Conservation (phyloP, 495 filamentous ascomycete genomes). For the Eremomyces bilateralis region DNA sequence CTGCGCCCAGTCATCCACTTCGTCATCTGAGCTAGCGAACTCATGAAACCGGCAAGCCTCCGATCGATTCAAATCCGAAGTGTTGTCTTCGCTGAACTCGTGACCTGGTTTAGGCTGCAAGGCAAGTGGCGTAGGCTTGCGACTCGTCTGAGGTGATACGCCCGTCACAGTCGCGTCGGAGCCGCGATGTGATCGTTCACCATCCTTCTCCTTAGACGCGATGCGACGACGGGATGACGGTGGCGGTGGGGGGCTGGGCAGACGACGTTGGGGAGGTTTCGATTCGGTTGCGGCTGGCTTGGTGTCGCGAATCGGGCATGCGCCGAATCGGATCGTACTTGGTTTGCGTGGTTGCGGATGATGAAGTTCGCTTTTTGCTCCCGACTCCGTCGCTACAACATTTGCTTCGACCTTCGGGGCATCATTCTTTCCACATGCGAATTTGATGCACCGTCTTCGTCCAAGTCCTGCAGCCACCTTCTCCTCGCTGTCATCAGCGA, state of each 20-base stretch:
- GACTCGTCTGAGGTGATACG: conserved; percentile 14
- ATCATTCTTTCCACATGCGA: conserved; percentile 49
- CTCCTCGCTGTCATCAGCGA: conserved; percentile 7
- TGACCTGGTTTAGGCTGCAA: no score
- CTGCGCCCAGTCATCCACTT: conserved; percentile 73
- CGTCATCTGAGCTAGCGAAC: conserved; percentile 61
- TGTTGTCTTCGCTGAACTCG: conserved; percentile 21
- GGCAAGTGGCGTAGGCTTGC: conserved; percentile 9
- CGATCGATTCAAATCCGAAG: conserved; percentile 33
- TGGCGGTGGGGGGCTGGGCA: conserved; percentile 18
- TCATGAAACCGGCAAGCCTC: conserved; percentile 74
- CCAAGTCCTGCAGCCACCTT: conserved; percentile 27
- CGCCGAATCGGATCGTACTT: no score
- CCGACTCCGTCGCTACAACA: no score
- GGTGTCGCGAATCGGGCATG: no score
- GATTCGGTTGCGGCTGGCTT: conserved; percentile 6
- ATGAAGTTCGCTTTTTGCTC: no score
- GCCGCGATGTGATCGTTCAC: conserved; percentile 24
- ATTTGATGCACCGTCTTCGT: conserved; percentile 75
- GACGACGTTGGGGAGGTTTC: conserved; percentile 4
- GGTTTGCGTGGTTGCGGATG: conserved; percentile 25
- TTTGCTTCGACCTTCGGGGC: conserved; percentile 21
- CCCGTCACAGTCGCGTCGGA: conserved; percentile 26
- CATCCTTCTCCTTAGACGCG: conserved; percentile 9
- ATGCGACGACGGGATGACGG: conserved; percentile 11